phyloP scores from a whole-genome alignment of 2,329 filamentous ascomycete genomes.

The Aspergillus eucalypticola region DNA sequence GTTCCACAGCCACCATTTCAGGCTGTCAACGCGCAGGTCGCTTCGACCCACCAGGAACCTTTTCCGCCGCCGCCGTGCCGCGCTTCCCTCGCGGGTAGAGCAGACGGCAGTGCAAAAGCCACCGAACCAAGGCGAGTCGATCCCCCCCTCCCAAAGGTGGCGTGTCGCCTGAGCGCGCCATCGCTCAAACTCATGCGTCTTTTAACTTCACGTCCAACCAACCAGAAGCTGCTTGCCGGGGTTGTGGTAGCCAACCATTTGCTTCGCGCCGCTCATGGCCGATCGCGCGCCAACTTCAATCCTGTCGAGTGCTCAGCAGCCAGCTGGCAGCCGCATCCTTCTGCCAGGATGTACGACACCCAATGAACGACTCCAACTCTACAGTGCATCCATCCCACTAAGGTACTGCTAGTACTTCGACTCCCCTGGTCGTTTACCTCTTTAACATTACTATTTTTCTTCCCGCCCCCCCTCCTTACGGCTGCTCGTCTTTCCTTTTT shows the following conservation, averaged over 20 bases:
- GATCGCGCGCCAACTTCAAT: slow-evolving; percentile 41
- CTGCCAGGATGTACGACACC: slow-evolving; percentile 12
- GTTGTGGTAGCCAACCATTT: slow-evolving; percentile 19
- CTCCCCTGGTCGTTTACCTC: slow-evolving; percentile 8
- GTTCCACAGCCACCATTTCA: neutral
- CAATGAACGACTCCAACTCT: slow-evolving; percentile 4
- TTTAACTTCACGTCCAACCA: slow-evolving; percentile 30
- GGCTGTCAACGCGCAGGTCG: slow-evolving; percentile 6
- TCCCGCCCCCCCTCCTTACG: slow-evolving; percentile 9
- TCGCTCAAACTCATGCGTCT: slow-evolving; percentile 22
- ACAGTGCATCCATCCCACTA: neutral
- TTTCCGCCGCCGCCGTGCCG: slow-evolving; percentile 21
- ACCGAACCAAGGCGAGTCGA: slow-evolving; percentile 18
- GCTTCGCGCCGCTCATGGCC: slow-evolving; percentile 34
- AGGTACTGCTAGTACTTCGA: neutral
- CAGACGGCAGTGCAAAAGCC: slow-evolving; percentile 4
- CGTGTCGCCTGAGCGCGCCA: slow-evolving; percentile 35
- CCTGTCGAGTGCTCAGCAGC: slow-evolving; percentile 22
- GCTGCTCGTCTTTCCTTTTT: slow-evolving; percentile 1
- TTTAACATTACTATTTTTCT: slow-evolving; percentile 14
- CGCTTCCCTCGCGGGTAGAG: slow-evolving; percentile 27
- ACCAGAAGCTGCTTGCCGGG: slow-evolving; percentile 19
- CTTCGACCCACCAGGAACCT: slow-evolving; percentile 14
- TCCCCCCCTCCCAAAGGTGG: slow-evolving; percentile 21
- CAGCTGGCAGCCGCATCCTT: slow-evolving; percentile 30